Evolutionary conservation across 1,284 basidiomycete genomes (phyloP), one percentile per base, ranked within the genome.

Genomic region (Moniliophthora roreri): DNA sequence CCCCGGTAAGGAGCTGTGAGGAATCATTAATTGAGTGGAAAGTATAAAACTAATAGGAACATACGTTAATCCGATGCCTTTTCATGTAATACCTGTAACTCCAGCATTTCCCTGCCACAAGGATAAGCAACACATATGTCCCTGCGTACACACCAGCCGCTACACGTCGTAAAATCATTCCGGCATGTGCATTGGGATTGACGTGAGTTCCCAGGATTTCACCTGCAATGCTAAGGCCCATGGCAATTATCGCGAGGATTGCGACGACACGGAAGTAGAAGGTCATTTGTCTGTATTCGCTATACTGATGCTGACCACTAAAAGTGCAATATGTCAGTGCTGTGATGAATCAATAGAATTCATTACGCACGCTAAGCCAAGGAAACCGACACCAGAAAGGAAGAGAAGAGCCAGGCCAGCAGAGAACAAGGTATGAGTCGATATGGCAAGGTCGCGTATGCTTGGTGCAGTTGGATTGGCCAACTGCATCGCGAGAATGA

Each of bases 301-400:
- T 77, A 55, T 76, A 78, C 9, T 73, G 71, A 54, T 75, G 71
- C 56, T 78, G 75, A 1, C 77, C 77, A 28, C 77, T 78, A 34
- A 18, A 55, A 42, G 52, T 53, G 42, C 23, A 20, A 23, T 37
- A 21, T 34, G 37, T 5, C 4, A 13, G 20, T 37, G 39, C 26
- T 35, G 1, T 37, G 41, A 47, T 2, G n/a, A 28, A 16, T n/a
- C 16, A 16, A n/a, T 50, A 15, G 21, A 53, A 4, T 10, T 52
- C 34, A 53, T 20, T 20, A 74, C 84, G 59, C 70, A 86, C 85
- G 79, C 76, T 57, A 81, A 78, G 48, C 79, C 77, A 47, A 87
- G 62, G 60, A 87, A 79, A 3, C 84, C 84, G 24, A 86, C 62
- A 0, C 81, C 77, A 2, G 81, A 74, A 34, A 84, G 61, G 47